Percentiles rank a stretch among this genome's conserved stretches.
Evolutionary conservation across 1,284 basidiomycete species (phyloP).

Genomic region (Cryptococcus sp.): DNA sequence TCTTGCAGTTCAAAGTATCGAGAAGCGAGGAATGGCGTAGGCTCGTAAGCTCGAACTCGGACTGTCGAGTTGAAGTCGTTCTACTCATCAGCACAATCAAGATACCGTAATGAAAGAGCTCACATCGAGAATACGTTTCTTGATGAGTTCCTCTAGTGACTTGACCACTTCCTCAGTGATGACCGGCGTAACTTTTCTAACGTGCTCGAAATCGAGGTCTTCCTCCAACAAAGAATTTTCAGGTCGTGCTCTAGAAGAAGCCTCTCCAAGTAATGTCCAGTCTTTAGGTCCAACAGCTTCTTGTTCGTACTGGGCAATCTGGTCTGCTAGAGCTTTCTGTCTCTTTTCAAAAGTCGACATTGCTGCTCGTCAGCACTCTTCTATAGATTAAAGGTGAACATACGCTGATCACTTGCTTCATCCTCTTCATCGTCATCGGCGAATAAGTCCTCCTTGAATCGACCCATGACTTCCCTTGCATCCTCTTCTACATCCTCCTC

Average conservation of each 20-base stretch:
- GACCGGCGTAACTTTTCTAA: constrained; percentile 78
- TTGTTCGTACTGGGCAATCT: constrained; percentile 54
- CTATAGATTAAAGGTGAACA: constrained; percentile 6
- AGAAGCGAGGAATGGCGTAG: constrained; percentile 86
- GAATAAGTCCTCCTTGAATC: constrained; percentile 55
- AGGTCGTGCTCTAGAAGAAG: constrained; percentile 72
- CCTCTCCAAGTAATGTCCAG: constrained; percentile 93
- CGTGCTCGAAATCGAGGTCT: constrained; percentile 89
- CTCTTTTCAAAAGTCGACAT: constrained; percentile 54
- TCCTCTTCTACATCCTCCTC: constrained; percentile 31
- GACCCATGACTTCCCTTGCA: constrained; percentile 48
- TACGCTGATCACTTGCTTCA: constrained; percentile 32
- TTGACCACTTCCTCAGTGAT: constrained; percentile 85
- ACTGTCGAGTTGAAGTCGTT: constrained; percentile 85
- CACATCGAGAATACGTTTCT: constrained; percentile 77
- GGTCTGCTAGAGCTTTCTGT: constrained; percentile 51
- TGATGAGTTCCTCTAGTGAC: constrained; percentile 85
- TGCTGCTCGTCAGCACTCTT: constrained; percentile 12
- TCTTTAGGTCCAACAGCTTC: constrained; percentile 62
- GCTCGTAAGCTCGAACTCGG: constrained; percentile 69
- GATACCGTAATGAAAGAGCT: constrained; percentile 17
- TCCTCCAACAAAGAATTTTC: constrained; percentile 89
- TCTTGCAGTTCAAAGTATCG: constrained; percentile 86
- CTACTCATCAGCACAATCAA: constrained; percentile 21
- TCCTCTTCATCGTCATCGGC: constrained; percentile 52